These are phyloP conservation scores for Borovskyia barvae DNA, from an alignment of 208 protist genomes.

Conservation along the genomic window DNA sequence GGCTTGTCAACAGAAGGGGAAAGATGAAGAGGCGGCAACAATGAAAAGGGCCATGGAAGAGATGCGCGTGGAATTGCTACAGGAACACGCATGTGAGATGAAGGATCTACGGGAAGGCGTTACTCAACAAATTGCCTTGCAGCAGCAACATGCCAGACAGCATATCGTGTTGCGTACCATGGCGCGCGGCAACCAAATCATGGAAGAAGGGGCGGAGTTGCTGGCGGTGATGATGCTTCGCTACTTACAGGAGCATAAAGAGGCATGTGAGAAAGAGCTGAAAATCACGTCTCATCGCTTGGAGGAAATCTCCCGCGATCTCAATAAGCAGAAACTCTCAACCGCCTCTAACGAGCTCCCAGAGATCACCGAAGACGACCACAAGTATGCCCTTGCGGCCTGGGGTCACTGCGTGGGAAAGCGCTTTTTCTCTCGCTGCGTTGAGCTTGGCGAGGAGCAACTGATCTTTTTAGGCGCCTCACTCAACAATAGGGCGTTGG, in stretches of 20 bases:
- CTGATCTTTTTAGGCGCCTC: constrained; percentile 27
- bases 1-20: constrained; percentile 39
- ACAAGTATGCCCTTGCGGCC: constrained; percentile 49
- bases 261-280: constrained; percentile 32
- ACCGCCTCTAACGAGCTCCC: constrained; percentile 24
- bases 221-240: constrained; percentile 31
- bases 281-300: constrained; percentile 13
- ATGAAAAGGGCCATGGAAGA: constrained; percentile 34
- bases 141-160: constrained; percentile 27
- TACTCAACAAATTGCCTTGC: constrained; percentile 19
- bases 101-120: constrained; percentile 45
- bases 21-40: constrained; percentile 22
- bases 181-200: constrained; percentile 37
- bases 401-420: constrained; percentile 74
- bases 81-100: constrained; percentile 32
- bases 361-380: constrained; percentile 45
- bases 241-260: constrained; percentile 42
- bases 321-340: constrained; percentile 41
- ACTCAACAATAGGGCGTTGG: constrained; percentile 38
- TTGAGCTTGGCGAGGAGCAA: constrained; percentile 73
- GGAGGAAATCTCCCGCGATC: constrained; percentile 46
- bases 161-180: constrained; percentile 30
- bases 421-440: constrained; percentile 67
- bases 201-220: constrained; percentile 45
- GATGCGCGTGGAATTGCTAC: constrained; percentile 29